Conservation (phyloP, 805 yeast genomes). For the Allodekkera sacchari region DNA sequence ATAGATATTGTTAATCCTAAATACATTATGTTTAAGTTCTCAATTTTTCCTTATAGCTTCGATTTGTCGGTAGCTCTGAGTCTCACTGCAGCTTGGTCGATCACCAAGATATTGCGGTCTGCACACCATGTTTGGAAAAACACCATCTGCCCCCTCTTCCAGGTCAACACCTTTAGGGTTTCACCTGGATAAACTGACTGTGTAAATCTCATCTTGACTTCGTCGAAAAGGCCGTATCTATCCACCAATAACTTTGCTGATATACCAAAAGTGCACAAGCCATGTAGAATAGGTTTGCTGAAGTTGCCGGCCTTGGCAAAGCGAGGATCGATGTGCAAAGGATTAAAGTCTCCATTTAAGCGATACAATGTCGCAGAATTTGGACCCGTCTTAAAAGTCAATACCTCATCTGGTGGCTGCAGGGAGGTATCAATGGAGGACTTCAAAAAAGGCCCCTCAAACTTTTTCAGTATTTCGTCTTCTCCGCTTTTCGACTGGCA, state of each 20-base stretch:
- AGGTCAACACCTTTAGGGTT: slow-evolving; percentile 67
- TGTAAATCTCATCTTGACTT: slow-evolving; percentile 83
- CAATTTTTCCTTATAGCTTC: slow-evolving; percentile 1
- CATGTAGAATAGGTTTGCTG: slow-evolving; percentile 83
- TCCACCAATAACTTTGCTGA: slow-evolving; percentile 69
- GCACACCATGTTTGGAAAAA: slow-evolving; percentile 76
- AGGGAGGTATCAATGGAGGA: slow-evolving; percentile 45
- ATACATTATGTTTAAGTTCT: slow-evolving; percentile 1
- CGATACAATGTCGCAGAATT: slow-evolving; percentile 89
- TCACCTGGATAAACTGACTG: slow-evolving; percentile 95
- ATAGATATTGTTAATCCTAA: background rate
- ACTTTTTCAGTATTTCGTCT: slow-evolving; percentile 33
- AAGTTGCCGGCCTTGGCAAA: slow-evolving; percentile 87
- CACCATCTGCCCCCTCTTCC: slow-evolving; percentile 68
- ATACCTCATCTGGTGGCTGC: slow-evolving; percentile 57
- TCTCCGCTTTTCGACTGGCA: slow-evolving; percentile 51
- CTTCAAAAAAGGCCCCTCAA: slow-evolving; percentile 50
- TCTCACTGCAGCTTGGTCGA: slow-evolving; percentile 81
- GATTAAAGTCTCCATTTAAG: slow-evolving; percentile 89
- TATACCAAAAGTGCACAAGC: slow-evolving; percentile 82
- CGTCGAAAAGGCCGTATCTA: slow-evolving; percentile 72
- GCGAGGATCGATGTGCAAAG: slow-evolving; percentile 87
- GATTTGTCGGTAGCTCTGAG: slow-evolving; percentile 20
- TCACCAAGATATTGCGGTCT: slow-evolving; percentile 71
- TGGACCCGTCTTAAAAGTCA: slow-evolving; percentile 45